phyloP scores from a whole-genome alignment of 2,329 filamentous ascomycete species.

The Acrocalymma vagum region DNA sequence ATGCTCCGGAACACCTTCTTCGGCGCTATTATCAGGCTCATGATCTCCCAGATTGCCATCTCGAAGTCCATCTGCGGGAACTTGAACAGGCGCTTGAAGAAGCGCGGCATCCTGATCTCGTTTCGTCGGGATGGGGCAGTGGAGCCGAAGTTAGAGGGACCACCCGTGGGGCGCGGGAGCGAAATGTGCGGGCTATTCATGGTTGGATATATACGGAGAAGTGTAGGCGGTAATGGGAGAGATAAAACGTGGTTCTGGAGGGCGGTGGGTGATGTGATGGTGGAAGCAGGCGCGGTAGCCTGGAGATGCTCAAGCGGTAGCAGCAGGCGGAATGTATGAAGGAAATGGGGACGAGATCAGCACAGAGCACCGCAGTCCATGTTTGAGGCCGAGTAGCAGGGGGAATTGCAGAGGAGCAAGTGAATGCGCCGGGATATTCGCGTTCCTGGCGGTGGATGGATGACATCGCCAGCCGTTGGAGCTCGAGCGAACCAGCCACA shows the following conservation, averaged over 20 bases:
- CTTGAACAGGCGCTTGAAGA: constrained; percentile 75
- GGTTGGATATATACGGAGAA: constrained; percentile 11
- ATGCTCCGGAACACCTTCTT: constrained; percentile 77
- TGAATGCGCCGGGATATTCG: too few species aligned
- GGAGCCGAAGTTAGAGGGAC: constrained; percentile 60
- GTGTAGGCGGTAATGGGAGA: not conserved
- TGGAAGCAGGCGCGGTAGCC: too few species aligned
- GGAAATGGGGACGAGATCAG: too few species aligned
- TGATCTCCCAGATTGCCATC: constrained; percentile 78
- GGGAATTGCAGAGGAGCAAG: too few species aligned
- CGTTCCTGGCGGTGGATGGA: too few species aligned
- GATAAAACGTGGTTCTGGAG: too few species aligned
- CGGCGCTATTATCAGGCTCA: constrained; percentile 71
- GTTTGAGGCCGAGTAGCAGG: too few species aligned
- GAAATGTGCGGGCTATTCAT: constrained; percentile 71
- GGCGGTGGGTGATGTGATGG: too few species aligned
- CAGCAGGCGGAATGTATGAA: too few species aligned
- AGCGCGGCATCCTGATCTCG: constrained; percentile 69
- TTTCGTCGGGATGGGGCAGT: constrained; percentile 59
- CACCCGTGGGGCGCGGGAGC: constrained; percentile 65
- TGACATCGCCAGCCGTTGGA: constrained; percentile 5
- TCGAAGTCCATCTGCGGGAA: constrained; percentile 80
- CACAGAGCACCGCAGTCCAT: too few species aligned
- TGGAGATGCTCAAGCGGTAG: too few species aligned
- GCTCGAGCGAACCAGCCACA: constrained; percentile 15